These are phyloP conservation scores for Triglochin maritima DNA, from an alignment of 106 monocot species.

Conservation along the genomic window DNA sequence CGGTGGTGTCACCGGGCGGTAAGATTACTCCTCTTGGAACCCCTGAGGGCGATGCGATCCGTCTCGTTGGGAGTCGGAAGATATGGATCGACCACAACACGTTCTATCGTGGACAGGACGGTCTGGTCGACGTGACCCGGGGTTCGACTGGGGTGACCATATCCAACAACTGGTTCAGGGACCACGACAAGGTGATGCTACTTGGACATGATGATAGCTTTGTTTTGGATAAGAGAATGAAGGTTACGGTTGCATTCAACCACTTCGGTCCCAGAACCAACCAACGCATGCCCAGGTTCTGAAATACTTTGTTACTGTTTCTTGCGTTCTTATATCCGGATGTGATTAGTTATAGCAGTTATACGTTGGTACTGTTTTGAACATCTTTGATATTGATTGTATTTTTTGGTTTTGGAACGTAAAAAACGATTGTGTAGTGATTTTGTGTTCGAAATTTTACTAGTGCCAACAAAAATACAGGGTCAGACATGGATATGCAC, in stretches of 20 bases:
- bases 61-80: conserved; percentile 36
- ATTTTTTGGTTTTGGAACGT: not conserved
- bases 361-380: no score
- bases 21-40: conserved; percentile 7
- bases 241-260: conserved; percentile 27
- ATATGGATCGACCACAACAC: conserved; percentile 89
- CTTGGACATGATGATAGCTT: conserved; percentile 25
- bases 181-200: conserved; percentile 37
- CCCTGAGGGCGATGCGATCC: conserved; percentile 55
- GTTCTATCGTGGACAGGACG: conserved; percentile 46
- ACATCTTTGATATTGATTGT: no score
- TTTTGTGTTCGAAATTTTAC: not conserved
- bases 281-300: conserved; percentile 29
- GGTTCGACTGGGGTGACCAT: conserved; percentile 61
- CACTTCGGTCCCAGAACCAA: conserved; percentile 21
- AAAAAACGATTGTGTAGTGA: not conserved
- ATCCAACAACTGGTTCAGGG: conserved; percentile 80
- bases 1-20: conserved; percentile 21
- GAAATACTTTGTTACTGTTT: not conserved
- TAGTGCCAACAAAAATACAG: conserved; percentile 10
- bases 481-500: conserved; percentile 66
- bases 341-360: no score
- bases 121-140: conserved; percentile 61
- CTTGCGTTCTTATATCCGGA: no score
- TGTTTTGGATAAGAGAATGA: conserved; percentile 19